phyloP scores from a whole-genome alignment of 495 filamentous ascomycete species.

The Lasiosphaeria miniovina region DNA sequence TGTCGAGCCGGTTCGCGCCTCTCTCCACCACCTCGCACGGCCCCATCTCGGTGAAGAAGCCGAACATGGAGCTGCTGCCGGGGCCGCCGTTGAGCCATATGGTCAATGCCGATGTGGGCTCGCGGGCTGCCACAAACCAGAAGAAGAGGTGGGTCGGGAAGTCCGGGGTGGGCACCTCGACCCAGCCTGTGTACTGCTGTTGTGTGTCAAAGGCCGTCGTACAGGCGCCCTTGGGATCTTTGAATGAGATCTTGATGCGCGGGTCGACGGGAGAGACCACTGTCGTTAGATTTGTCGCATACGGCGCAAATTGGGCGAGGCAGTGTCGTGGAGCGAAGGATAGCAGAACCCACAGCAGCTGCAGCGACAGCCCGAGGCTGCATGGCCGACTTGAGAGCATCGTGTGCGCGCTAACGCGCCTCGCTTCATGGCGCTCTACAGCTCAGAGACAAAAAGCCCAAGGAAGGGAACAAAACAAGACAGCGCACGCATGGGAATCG shows the following conservation, averaged over 20 bases:
- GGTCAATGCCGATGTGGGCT: conserved; percentile 57
- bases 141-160: conserved; percentile 73
- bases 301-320: conserved; percentile 18
- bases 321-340: conserved; percentile 1
- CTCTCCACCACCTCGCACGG: conserved; percentile 47
- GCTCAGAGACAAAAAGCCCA: no score
- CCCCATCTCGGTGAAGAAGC: conserved; percentile 60
- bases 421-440: no score
- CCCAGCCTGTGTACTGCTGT: conserved; percentile 53
- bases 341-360: conserved; percentile 2
- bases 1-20: conserved; percentile 49
- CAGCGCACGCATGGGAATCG: no score
- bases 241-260: conserved; percentile 60
- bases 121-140: conserved; percentile 69
- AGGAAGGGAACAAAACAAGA: no score
- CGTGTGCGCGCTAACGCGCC: no score
- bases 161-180: conserved; percentile 41
- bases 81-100: conserved; percentile 72
- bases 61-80: conserved; percentile 62
- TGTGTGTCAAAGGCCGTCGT: conserved; percentile 53
- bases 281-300: conserved; percentile 40
- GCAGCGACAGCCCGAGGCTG: conserved; percentile 3
- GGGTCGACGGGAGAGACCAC: conserved; percentile 55
- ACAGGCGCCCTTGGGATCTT: conserved; percentile 52
- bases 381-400: no score